Conservation (phyloP, 331 rosid genomes). For the Rhamnella rubrinervis region DNA sequence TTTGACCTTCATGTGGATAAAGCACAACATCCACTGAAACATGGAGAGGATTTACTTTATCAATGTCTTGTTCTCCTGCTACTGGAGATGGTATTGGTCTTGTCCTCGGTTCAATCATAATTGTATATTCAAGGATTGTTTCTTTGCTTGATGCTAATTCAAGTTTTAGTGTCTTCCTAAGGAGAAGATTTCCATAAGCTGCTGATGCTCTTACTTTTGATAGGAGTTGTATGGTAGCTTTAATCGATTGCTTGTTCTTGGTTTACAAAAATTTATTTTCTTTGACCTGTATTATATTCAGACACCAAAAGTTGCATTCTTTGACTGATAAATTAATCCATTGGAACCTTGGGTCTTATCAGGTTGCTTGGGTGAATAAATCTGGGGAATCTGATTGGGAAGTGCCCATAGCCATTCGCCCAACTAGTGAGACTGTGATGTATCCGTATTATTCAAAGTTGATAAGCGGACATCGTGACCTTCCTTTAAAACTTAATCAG, state of each 20-base stretch:
- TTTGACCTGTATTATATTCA: neutral
- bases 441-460: conserved; percentile 96
- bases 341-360: neutral
- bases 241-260: neutral
- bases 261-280: neutral
- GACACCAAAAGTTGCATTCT: neutral
- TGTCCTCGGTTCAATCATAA: neutral
- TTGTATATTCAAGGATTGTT: neutral
- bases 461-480: conserved; percentile 97
- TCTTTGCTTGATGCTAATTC: neutral
- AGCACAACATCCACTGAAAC: neutral
- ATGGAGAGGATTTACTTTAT: neutral
- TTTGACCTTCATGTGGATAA: neutral
- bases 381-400: conserved; percentile 84
- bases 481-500: conserved; percentile 92
- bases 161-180: neutral
- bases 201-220: neutral
- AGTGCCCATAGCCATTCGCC: conserved; percentile 94
- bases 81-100: neutral
- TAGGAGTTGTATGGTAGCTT: neutral
- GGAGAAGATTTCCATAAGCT: neutral
- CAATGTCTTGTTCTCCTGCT: neutral
- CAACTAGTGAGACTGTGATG: conserved; percentile 99
- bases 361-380: conserved; percentile 99
- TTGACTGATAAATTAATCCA: neutral